Base-by-base conservation (phyloP, 176 grass and related monocot genomes). In the Oryza nivara region DNA sequence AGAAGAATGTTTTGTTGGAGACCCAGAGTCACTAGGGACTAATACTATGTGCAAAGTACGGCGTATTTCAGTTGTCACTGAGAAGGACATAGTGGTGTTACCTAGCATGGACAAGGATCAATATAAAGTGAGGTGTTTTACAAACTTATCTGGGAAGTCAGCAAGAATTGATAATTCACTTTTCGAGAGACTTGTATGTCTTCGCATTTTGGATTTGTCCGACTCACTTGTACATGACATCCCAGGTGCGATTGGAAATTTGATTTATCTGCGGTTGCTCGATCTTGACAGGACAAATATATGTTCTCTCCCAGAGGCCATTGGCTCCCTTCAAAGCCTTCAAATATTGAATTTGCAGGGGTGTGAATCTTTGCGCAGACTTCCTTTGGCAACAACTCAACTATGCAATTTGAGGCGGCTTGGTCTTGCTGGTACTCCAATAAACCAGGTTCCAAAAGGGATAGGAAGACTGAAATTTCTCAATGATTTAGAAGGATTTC, bases 361-460 rank as follows among this genome's bases (percentile, higher is more conserved):
- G 0, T 89, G 88, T 15, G 0, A 41, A 11, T 0, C 9, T 75
- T 38, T 89, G 77, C 15, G 49, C 0, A 48, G 0, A 0, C 82
- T 89, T 43, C 70, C 82, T 10, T 60, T 0, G 1, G 61, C 38
- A 7, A 64, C 71, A 5, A 89, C 70, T 1, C 17, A 25, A 9
- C 22, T 89, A 11, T 23, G 16, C 0, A 74, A 22, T 41, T 63
- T 89, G 23, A 84, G 87, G 19, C 32, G 45, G 11, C 68, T 80
- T 67, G 14, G 43, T 20, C 61, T 89, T 32, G 0, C 0, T 2
- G 3, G 3, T 1, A 69, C 68, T 25, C 26, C 76, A 68, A 26
- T 88, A 77, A 80, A 54, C 10, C 2, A 49, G 9, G 67, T 88
- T 7, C 86, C 86, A 45, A 54, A 85, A 26, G 88, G 88, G 15